A percentile compares a stretch with the other conserved stretches of the same genome.
Conservation (phyloP, 345 rosid genomes). For the Zanthoxylum bungeanum region DNA sequence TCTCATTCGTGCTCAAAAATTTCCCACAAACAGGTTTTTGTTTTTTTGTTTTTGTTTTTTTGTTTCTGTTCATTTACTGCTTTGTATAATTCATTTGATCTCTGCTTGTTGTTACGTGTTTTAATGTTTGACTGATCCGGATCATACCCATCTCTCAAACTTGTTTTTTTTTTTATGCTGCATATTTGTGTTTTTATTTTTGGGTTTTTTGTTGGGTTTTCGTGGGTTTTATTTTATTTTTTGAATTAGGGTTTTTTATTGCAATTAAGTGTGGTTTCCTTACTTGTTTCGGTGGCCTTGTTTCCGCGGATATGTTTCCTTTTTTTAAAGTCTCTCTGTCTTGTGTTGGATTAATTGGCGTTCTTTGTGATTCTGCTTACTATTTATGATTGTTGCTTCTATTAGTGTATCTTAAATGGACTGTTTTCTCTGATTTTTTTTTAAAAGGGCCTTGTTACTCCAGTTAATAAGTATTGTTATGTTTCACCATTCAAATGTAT, state of each 20-base stretch:
- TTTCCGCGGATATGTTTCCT: not conserved
- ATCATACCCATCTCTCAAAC: not conserved
- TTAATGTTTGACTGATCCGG: not conserved
- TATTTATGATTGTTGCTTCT: not conserved
- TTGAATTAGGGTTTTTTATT: constrained; percentile 4
- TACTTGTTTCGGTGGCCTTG: not conserved
- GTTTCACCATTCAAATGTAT: not conserved
- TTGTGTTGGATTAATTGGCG: not conserved
- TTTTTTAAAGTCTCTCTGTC: too few relatives aligned
- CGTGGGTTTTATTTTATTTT: not conserved
- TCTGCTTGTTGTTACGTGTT: not conserved
- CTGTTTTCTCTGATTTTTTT: not conserved
- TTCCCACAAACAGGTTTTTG: not conserved
- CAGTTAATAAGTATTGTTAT: not conserved
- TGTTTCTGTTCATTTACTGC: not conserved
- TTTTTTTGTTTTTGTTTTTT: not conserved
- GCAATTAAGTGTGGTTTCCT: not conserved
- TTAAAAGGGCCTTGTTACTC: not conserved
- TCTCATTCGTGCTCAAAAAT: not conserved
- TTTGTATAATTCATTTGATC: not conserved
- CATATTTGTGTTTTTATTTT: not conserved
- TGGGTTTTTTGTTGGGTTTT: constrained; percentile 12
- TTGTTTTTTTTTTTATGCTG: not conserved
- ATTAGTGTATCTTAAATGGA: not conserved
- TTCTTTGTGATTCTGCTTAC: not conserved